These are phyloP conservation scores for Torulaspora globosa DNA, from an alignment of 1,139 yeast genomes.

Conservation along the genomic window DNA sequence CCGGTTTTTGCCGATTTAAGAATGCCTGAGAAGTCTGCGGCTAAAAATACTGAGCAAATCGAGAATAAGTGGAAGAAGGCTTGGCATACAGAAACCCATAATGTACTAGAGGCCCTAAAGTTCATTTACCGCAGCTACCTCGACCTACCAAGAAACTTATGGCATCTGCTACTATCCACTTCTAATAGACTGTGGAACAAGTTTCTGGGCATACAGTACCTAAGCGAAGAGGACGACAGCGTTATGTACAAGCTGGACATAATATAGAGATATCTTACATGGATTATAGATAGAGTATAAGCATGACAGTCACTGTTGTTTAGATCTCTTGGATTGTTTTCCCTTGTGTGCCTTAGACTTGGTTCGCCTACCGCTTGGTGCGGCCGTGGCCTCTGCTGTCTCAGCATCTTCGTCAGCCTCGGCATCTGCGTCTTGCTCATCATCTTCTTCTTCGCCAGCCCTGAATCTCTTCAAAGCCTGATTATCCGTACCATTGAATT, in stretches of 20 bases:
- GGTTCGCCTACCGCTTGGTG: conserved; percentile 1
- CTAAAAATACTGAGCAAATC: conserved; percentile 4
- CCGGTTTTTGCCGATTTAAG: conserved; percentile 27
- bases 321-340: conserved; percentile 6
- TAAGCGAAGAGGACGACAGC: conserved; percentile 30
- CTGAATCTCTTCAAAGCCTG: conserved; percentile 36
- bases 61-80: conserved; percentile 37
- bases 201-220: conserved; percentile 54
- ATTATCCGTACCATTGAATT: conserved; percentile 68
- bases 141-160: conserved; percentile 62
- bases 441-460: conserved; percentile 36
- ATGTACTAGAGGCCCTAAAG: conserved; percentile 58
- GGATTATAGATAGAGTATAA: conserved; percentile 1
- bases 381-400: conserved; percentile 2
- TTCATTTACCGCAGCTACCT: conserved; percentile 67
- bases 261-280: conserved; percentile 14
- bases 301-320: conserved; percentile 1
- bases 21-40: conserved; percentile 24
- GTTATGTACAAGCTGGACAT: conserved; percentile 24
- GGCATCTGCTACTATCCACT: conserved; percentile 47
- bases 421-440: conserved; percentile 38
- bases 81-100: conserved; percentile 51
- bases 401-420: conserved; percentile 24
- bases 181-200: conserved; percentile 63
- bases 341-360: conserved; percentile 4